Conservation (phyloP, 805 yeast species). For the Cyberlindnera japonica region DNA sequence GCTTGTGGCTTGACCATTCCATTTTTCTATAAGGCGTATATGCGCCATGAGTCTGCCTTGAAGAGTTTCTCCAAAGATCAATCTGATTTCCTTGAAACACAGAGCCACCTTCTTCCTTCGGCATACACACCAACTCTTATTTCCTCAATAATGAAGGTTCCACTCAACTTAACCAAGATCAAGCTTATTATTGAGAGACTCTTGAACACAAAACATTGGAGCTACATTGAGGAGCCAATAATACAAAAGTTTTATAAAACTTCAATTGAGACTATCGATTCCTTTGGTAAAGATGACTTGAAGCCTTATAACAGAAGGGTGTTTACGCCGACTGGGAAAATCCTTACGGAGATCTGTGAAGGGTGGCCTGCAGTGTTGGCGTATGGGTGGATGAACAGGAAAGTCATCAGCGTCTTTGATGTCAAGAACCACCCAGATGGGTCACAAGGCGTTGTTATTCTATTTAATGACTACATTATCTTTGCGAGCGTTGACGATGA, state of each 20-base stretch:
- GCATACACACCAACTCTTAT: conserved; percentile 48
- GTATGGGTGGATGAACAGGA: conserved; percentile 82
- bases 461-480: conserved; percentile 78
- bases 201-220: conserved; percentile 45
- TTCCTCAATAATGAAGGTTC: conserved; percentile 61
- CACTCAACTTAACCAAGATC: conserved; percentile 66
- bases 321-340: conserved; percentile 88
- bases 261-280: conserved; percentile 65
- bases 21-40: conserved; percentile 87
- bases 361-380: conserved; percentile 87
- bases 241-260: conserved; percentile 44
- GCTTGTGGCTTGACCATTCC: conserved; percentile 84
- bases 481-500: conserved; percentile 48
- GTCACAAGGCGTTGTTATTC: conserved; percentile 54
- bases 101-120: conserved; percentile 30
- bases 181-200: conserved; percentile 67
- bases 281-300: conserved; percentile 63
- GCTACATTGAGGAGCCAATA: conserved; percentile 22
- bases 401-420: conserved; percentile 76
- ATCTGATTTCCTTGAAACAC: conserved; percentile 37
- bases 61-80: conserved; percentile 52
- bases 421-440: conserved; percentile 34
- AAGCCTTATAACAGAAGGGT: conserved; percentile 59
- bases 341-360: conserved; percentile 76
- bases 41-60: conserved; percentile 92